Conservation (phyloP, 495 filamentous ascomycete genomes). For the Alectoria sarmentosa region DNA sequence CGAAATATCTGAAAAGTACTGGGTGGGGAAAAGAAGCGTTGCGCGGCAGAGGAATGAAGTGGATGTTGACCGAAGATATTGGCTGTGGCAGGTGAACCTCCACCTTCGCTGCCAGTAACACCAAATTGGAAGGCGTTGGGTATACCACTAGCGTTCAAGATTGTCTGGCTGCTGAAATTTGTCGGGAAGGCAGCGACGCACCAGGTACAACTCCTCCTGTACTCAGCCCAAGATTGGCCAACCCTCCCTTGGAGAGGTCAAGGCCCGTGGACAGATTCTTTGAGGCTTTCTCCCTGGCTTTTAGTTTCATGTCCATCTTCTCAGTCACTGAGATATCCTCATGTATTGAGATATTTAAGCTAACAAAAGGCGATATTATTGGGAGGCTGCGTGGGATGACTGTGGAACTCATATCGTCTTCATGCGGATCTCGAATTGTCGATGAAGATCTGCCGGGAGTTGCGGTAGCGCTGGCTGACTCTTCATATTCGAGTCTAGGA, state of each 20-base stretch:
- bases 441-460: no score
- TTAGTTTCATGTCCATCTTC: neutral
- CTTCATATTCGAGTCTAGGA: no score
- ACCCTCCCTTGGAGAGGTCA: neutral
- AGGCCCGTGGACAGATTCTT: neutral
- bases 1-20: no score
- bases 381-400: no score
- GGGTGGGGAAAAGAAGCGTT: no score
- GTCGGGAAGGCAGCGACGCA: neutral
- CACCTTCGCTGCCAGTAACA: neutral
- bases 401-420: no score
- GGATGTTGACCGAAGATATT: neutral
- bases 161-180: neutral
- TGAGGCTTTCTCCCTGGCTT: neutral
- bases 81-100: neutral
- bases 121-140: neutral
- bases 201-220: neutral
- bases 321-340: no score
- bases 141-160: neutral
- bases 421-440: no score
- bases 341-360: no score
- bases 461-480: no score
- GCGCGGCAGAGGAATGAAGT: no score
- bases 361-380: no score
- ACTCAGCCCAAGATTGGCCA: neutral